These are phyloP conservation scores for Tuber brumale DNA, from an alignment of 495 filamentous ascomycete genomes.

Conservation along the genomic window DNA sequence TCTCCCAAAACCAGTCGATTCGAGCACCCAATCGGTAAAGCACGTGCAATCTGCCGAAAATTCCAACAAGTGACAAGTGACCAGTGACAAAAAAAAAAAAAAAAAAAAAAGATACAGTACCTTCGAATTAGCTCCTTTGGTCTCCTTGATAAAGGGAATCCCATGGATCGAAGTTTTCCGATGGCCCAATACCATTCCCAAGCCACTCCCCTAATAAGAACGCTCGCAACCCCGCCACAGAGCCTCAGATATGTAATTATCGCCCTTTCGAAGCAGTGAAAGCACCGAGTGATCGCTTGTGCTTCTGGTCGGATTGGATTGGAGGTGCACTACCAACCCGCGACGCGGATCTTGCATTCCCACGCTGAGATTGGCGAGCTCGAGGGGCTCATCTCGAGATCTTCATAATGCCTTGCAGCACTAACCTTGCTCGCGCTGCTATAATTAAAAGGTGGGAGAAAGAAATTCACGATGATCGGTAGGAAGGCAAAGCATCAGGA, in stretches of 20 bases:
- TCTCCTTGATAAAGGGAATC: neutral
- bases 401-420: neutral
- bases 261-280: neutral
- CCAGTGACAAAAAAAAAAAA: neutral
- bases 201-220: neutral
- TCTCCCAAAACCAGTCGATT: neutral
- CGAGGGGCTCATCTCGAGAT: neutral
- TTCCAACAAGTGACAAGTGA: neutral
- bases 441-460: neutral
- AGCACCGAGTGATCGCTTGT: neutral
- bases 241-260: neutral
- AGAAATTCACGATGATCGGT: neutral
- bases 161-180: neutral
- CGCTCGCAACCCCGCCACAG: neutral
- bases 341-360: neutral
- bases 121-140: neutral
- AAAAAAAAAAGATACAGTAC: neutral
- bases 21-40: neutral
- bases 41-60: neutral
- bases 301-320: constrained; percentile 4
- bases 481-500: constrained; percentile 1
- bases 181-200: neutral
- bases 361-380: neutral
- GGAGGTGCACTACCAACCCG: neutral
- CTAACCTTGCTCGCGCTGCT: neutral